Evolutionary conservation across 139 green algal species (phyloP), one percentile per base, ranked within the genome.

Genomic region (Picochlorum sp.): DNA sequence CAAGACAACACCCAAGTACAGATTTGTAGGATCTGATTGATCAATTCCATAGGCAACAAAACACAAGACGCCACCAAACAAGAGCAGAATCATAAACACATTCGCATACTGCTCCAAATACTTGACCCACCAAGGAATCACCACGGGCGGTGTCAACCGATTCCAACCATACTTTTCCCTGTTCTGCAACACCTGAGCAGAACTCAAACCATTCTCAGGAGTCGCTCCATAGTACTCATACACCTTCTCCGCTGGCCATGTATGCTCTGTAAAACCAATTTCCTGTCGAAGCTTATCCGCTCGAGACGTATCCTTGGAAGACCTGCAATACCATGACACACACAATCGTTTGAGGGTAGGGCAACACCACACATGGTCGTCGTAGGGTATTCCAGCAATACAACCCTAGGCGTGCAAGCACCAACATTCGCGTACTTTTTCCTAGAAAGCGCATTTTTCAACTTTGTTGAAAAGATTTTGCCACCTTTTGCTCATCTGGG

Each of bases 1-100:
- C 3, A 93, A 69, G 24, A 92, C 83, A 4, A 84, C 70, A 11
- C 86, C 86, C 11, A 92, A 66, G 70, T 89, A 92, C 23, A 92
- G 55, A 74, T 92, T 87, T 56, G 75, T 80, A 24, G 52, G 26
- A 26, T 89, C 78, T 1, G 37, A 71, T 50, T 74, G 57, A 71
- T 92, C 82, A 56, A 92, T 72, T 63, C 62, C 71, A 58, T 82
- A 91, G 2, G 69, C 69, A 13, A 75, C 52, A 60, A 75, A 75
- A 61, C 69, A 75, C 37, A 75, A 44, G 26, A 69, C 67, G 61
- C 57, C 65, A 49, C 70, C 76, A 41, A 66, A 79, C 6, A 90
- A 21, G 13, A 89, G 67, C 15, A 87, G 62, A 20, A 83, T 34
- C 49, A 78, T 69, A 67, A 85, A 86, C 38, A 85, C 72, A 73